Base-by-base conservation (phyloP, 2,329 filamentous ascomycete genomes). In the Aspergillus niger region DNA sequence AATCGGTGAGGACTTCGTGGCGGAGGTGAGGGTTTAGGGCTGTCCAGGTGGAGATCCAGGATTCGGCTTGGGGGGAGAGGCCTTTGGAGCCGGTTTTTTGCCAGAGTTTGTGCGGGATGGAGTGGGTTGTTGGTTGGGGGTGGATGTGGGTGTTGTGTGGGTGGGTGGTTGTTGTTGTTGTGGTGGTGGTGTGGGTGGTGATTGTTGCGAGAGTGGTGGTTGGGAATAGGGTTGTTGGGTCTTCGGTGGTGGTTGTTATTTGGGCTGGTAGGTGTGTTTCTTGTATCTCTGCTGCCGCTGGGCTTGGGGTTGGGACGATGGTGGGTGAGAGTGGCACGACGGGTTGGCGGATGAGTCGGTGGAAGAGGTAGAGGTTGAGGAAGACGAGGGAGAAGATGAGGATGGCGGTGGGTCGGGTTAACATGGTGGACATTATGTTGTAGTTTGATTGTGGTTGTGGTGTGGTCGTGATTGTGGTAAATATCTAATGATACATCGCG, bases 1-100 rank as follows among this genome's bases (percentile, higher is more conserved):
- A 65, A 28, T 77, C 76, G 3, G 70, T 75, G 38, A 77, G 61
- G 38, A 76, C 67, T 22, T 72, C 70, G 11, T 68, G 66, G 41
- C 67, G 62, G 41, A 75, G 71, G n/a, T 39, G 28, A 8, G 74
- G 71, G 55, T 76, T 77, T 15, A 53, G 57, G 1, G 65, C 58
- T 20, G 69, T 67, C 67, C 74, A 77, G 20, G 60, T 57, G 8
- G 58, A 22, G 20, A 64, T 63, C n/a, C 52, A 56, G 13, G 28
- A n/a, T 22, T 54, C 53, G 38, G 53, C 32, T 10, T 52, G 13
- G 3, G 50, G 26, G 54, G 15, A 53, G 43, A 64, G 47, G 20
- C 62, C 62, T 43, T 57, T 59, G 5, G 54, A 57, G 10, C 62
- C 62, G 41, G 59, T 57, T 59, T 64, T 64, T 28, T 64, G 62